These are phyloP conservation scores for Plantago lanceolata DNA, from an alignment of 305 asterid species.

Conservation along the genomic window DNA sequence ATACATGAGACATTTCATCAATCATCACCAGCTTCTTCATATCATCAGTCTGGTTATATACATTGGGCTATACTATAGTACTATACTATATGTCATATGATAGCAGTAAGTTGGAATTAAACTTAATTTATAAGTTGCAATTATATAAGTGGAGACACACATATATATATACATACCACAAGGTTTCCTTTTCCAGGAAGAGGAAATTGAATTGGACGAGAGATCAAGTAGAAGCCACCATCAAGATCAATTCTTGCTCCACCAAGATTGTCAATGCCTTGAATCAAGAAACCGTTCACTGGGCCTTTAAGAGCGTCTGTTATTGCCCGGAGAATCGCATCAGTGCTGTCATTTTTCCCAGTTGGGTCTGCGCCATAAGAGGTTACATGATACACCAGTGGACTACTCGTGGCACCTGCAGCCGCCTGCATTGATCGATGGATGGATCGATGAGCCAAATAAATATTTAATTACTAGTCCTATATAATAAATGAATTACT, in stretches of 20 bases:
- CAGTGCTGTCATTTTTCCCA: slow-evolving; percentile 62
- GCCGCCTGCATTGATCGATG: slow-evolving; percentile 23
- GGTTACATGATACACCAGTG: slow-evolving; percentile 51
- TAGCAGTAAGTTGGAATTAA: background rate
- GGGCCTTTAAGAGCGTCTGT: slow-evolving; percentile 60
- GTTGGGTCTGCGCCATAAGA: slow-evolving; percentile 92
- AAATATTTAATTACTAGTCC: background rate
- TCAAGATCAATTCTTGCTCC: slow-evolving; percentile 75
- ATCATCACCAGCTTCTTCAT: too few species aligned
- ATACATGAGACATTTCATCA: too few species aligned
- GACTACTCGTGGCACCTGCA: slow-evolving; percentile 21
- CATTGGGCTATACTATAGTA: background rate
- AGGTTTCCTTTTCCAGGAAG: slow-evolving; percentile 66
- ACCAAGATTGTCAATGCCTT: slow-evolving; percentile 66
- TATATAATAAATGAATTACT: background rate
- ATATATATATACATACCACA: slow-evolving; percentile 36
- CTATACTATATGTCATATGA: too few species aligned
- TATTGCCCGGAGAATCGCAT: slow-evolving; percentile 55
- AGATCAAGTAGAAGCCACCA: slow-evolving; percentile 74
- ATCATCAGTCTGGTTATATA: background rate
- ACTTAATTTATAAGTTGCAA: background rate
- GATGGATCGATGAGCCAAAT: too few species aligned
- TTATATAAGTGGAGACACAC: background rate
- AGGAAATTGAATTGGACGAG: slow-evolving; percentile 62
- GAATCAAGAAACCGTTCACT: slow-evolving; percentile 42